A percentile compares a stretch with the other conserved stretches of the same genome.
Evolutionary conservation across 2,329 filamentous ascomycete genomes (phyloP).

Genomic region (Trichoderma sp.): DNA sequence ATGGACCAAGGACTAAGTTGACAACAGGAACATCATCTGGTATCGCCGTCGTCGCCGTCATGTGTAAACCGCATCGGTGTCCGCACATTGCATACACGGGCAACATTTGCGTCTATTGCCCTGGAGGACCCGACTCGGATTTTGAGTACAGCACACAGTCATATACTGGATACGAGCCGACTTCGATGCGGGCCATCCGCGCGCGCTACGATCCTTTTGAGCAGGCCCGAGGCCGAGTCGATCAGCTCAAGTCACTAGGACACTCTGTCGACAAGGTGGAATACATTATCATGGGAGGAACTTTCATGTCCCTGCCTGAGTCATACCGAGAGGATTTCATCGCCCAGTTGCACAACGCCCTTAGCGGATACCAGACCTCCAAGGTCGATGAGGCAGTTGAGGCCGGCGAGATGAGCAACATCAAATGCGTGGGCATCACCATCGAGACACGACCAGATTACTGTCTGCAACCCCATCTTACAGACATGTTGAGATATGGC

Average conservation of each 20-base stretch:
- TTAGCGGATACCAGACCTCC: slow-evolving; percentile 91
- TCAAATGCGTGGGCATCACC: slow-evolving; percentile 97
- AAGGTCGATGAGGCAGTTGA: slow-evolving; percentile 94
- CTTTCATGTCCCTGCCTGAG: slow-evolving; percentile 93
- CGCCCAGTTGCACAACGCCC: slow-evolving; percentile 90
- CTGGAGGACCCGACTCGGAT: slow-evolving; percentile 93
- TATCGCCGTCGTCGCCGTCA: slow-evolving; percentile 96
- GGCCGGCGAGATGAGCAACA: slow-evolving; percentile 92
- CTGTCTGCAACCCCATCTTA: slow-evolving; percentile 91
- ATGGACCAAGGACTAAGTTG: not conserved
- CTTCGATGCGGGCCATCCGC: slow-evolving; percentile 95
- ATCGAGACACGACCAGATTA: slow-evolving; percentile 98
- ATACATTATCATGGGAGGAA: slow-evolving; percentile 99
- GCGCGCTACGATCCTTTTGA: slow-evolving; percentile 97
- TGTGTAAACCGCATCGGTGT: slow-evolving; percentile 98
- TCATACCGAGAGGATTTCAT: slow-evolving; percentile 93
- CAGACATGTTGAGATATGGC: slow-evolving; percentile 95
- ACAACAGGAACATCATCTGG: slow-evolving; percentile 81
- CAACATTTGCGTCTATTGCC: slow-evolving; percentile 98
- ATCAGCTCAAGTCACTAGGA: slow-evolving; percentile 91
- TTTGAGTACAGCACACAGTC: slow-evolving; percentile 99
- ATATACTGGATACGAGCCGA: slow-evolving; percentile 97
- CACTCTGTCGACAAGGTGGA: slow-evolving; percentile 99
- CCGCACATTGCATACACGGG: slow-evolving; percentile 98
- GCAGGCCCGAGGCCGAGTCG: slow-evolving; percentile 90